Evolutionary conservation across 768 basidiomycete species (phyloP), one percentile per base, ranked within the genome.

Genomic region (Lentinula detonsa): DNA sequence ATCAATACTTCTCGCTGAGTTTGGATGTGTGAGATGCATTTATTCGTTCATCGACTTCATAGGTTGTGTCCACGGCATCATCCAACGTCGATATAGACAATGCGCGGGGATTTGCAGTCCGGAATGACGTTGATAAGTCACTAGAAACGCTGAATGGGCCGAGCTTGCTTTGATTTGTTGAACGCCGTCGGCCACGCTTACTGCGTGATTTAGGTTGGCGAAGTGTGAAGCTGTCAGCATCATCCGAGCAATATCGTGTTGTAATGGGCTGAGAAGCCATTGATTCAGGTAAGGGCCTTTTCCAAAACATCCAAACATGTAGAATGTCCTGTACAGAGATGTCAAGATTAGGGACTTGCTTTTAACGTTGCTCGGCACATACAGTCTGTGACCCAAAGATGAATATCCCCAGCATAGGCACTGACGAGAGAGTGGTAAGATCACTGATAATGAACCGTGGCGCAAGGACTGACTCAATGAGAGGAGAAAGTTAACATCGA

Each of bases 221-320:
- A 39, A 8, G 13, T 39, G 13, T 13, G 13, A 39, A 13, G 37
- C 37, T 8, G 9, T 39, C 37, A 39, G 37, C 37, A 18, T n/a
- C 43, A 45, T 45, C 43, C 15, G 54, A 13, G n/a, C 15, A 23
- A 18, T 11, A 16, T 8, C 37, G 34, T 6, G 9, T 28, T 16
- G 18, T 1, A 28, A 15, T 23, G 16, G 34, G 52, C 16, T 7
- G 10, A 37, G n/a, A 18, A 11, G 54, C 15, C 3, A 13, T 37
- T 16, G 8, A 15, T 7, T 42, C 9, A 13, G 54, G 21, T 0
- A 6, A 13, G 40, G 23, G 8, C 23, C 10, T 55, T 18, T 37
- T 55, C 59, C 59, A 60, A 33, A 60, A 60, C 59, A 51, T 60
- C 46, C 49, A 60, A 1, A 33, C 46, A 37, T 51, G 31, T n/a